Percentiles rank a stretch among this genome's conserved stretches.
phyloP scores from a whole-genome alignment of 441 rosid genomes.

The Mallotus japonicus region DNA sequence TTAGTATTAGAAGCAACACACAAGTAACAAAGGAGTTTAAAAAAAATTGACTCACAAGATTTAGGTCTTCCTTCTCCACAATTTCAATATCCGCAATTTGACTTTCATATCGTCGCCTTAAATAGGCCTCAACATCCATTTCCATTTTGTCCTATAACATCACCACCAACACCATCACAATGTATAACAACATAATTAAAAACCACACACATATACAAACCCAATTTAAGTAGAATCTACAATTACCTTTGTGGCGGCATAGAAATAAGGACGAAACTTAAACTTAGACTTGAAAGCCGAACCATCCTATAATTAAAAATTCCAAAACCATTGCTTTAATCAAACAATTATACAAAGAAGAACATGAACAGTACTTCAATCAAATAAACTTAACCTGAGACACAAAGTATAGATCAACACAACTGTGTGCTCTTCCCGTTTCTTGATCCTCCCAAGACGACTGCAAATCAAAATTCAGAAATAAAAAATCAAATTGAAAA shows the following conservation, averaged over 20 bases:
- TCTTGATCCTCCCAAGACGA: constrained; percentile 86
- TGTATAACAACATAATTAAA: neutral
- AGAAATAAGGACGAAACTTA: constrained; percentile 93
- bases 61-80: constrained; percentile 87
- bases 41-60: constrained; percentile 60
- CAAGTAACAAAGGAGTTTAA: neutral
- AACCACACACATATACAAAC: constrained; percentile 8
- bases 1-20: neutral
- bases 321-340: neutral
- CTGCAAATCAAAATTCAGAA: constrained; percentile 39
- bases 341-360: neutral
- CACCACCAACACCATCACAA: neutral
- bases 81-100: constrained; percentile 80
- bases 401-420: constrained; percentile 88
- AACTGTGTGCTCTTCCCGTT: constrained; percentile 61
- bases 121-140: constrained; percentile 84
- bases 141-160: constrained; percentile 65
- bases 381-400: constrained; percentile 52
- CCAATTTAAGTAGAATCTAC: neutral
- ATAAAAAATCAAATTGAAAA: neutral
- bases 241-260: constrained; percentile 76
- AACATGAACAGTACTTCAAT: neutral
- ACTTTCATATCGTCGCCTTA: constrained; percentile 80
- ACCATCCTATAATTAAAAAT: constrained; percentile 61
- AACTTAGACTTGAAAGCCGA: constrained; percentile 82